Evolutionary conservation across 2,329 filamentous ascomycete genomes (phyloP), one percentile per base, ranked within the genome.

Genomic region (Helicocarpus griseus): DNA sequence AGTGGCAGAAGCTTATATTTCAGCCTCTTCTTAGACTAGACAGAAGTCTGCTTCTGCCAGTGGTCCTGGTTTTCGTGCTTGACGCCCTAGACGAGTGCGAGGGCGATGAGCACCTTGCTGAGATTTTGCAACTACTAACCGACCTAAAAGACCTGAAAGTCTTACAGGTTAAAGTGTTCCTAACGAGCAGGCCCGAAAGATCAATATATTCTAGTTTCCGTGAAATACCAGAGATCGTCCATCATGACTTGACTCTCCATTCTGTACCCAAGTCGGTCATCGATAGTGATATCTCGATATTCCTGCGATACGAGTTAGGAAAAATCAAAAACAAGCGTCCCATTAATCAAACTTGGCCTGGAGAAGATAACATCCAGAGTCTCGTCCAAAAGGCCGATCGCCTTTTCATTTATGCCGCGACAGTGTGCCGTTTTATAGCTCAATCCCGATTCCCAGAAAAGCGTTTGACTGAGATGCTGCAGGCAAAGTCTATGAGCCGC

Each of bases 21-120:
- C 46, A 56, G n/a, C 60, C 60, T 17, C 53, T 65, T 38, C 49
- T 45, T 43, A 54, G 51, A 35, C 26, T 56, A 31, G 36, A 49
- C 49, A 31, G 51, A 40, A 14, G 13, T 21, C n/a, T 36, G 9
- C 33, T 48, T 1, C 33, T 45, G 8, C 38, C 47, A 41, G 24
- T 41, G 49, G 49, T 44, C 9, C 33, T 53, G 5, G 48, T 62
- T 29, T 28, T 66, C 11, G 55, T 65, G 5, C 54, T 67, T 44
- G 61, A 66, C 53, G 61, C 63, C 11, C 52, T 66, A 14, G 62
- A 65, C 39, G 62, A 66, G 49, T 66, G 63, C 51, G 56, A 60
- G 3, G 51, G 52, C 41, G 58, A 62, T 49, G 46, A 56, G 14
- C 54, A 62, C 47, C 55, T 60, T 7, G 49, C 31, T 29, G 48